Percentiles rank a stretch among this genome's conserved stretches.
Conservation (phyloP, 768 basidiomycete genomes). For the Hydnum rufescens region DNA sequence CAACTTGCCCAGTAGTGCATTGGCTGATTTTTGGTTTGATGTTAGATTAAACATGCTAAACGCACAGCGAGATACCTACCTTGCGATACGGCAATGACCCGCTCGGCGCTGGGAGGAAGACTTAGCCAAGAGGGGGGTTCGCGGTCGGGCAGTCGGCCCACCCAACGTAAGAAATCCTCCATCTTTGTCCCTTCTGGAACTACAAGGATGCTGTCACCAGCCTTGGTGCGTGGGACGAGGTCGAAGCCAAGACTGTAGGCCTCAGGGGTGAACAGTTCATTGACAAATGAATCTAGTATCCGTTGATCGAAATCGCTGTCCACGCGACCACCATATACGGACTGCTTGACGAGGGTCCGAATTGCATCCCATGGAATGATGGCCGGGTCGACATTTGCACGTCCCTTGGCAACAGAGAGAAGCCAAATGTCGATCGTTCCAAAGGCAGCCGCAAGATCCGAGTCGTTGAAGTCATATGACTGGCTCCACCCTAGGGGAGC, state of each 20-base stretch:
- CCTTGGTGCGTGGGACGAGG: conserved; percentile 40
- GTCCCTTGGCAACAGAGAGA: conserved; percentile 56
- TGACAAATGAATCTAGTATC: conserved; percentile 85
- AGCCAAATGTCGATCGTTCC: conserved; percentile 88
- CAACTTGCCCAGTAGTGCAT: conserved; percentile 63
- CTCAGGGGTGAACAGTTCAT: conserved; percentile 63
- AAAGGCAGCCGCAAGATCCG: conserved; percentile 86
- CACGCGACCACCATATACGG: conserved; percentile 84
- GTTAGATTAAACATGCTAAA: not conserved
- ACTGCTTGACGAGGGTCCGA: conserved; percentile 85
- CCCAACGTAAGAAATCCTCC: conserved; percentile 82
- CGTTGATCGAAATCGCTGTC: conserved; percentile 92
- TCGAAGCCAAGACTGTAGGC: conserved; percentile 91
- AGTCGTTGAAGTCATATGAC: conserved; percentile 96
- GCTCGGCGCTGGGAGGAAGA: conserved; percentile 80
- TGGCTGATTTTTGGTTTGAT: conserved; percentile 30
- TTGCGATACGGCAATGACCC: conserved; percentile 78
- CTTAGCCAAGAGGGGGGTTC: conserved; percentile 92
- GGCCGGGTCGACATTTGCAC: conserved; percentile 82
- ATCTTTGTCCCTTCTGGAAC: conserved; percentile 87
- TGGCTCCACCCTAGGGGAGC: conserved; percentile 95
- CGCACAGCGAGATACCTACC: conserved; percentile 28
- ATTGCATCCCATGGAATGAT: no score
- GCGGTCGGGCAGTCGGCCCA: conserved; percentile 68
- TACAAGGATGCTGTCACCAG: conserved; percentile 34